phyloP scores from a whole-genome alignment of 257 asterid species.

The Asclepias syriaca region DNA sequence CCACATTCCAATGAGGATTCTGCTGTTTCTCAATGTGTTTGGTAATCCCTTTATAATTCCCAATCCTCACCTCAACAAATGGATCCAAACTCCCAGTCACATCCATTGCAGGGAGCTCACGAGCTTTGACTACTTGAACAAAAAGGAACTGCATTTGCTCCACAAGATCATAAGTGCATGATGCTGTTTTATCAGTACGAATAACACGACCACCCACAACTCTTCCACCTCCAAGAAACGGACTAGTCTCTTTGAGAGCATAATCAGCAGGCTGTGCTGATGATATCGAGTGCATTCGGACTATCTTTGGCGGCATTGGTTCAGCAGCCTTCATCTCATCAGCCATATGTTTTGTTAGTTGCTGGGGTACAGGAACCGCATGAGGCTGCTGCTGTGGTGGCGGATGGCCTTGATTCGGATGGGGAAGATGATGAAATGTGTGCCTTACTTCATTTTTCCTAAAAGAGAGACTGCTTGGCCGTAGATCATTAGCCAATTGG shows the following conservation, averaged over 20 bases:
- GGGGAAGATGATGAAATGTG: constrained; percentile 77
- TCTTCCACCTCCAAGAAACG: constrained; percentile 83
- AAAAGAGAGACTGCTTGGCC: constrained; percentile 19
- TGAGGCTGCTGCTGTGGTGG: constrained; percentile 36
- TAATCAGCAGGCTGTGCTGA: constrained; percentile 70
- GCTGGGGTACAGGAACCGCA: constrained; percentile 33
- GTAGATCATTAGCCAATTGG: constrained; percentile 23
- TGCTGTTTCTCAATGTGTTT: constrained; percentile 75
- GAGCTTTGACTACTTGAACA: constrained; percentile 89
- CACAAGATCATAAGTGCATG: constrained; percentile 76
- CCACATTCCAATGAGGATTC: constrained; percentile 77
- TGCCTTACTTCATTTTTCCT: constrained; percentile 48
- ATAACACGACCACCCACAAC: constrained; percentile 85
- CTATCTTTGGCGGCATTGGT: constrained; percentile 61
- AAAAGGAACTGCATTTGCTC: constrained; percentile 89
- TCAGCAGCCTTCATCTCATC: constrained; percentile 79
- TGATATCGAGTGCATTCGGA: constrained; percentile 55
- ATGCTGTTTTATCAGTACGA: constrained; percentile 45
- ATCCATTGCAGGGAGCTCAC: constrained; percentile 83
- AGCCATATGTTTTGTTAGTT: constrained; percentile 37
- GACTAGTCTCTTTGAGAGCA: constrained; percentile 86
- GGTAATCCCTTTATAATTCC: constrained; percentile 81
- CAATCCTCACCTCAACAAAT: constrained; percentile 66
- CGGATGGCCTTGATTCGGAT: constrained; percentile 33
- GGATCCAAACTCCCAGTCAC: constrained; percentile 85